These are phyloP conservation scores for Trifolium dubium DNA, from an alignment of 306 rosid species.

Conservation along the genomic window DNA sequence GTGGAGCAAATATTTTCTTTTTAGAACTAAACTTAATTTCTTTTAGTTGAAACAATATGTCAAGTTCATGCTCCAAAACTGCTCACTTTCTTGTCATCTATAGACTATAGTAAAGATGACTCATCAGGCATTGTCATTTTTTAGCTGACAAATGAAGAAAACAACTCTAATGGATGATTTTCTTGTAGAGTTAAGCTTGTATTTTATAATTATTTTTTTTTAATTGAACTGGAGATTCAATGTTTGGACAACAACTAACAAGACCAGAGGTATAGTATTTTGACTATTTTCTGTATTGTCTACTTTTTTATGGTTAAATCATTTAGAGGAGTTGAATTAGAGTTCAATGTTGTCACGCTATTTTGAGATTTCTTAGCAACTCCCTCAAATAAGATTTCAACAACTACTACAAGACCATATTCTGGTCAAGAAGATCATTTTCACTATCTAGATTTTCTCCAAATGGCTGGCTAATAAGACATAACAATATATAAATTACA, in stretches of 20 bases:
- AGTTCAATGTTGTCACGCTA: not conserved
- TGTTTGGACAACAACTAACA: no score
- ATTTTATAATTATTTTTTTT: no score
- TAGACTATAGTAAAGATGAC: not conserved
- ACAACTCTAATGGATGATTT: not conserved
- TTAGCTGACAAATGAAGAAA: not conserved
- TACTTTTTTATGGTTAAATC: no score
- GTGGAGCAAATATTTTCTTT: no score
- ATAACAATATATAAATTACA: not conserved
- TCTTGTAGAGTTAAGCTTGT: not conserved
- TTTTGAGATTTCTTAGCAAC: constrained; percentile 17
- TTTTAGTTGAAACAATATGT: no score
- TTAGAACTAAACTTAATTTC: no score
- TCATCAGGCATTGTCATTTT: not conserved
- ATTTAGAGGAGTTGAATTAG: not conserved
- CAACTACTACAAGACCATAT: not conserved
- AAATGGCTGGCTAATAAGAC: not conserved
- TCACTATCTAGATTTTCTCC: not conserved
- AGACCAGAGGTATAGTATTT: no score
- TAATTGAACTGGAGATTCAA: no score
- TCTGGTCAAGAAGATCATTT: constrained; percentile 7
- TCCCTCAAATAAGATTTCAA: not conserved
- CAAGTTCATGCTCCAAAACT: not conserved
- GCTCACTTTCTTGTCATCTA: not conserved
- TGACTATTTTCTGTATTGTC: no score